phyloP scores from a whole-genome alignment of 2,329 filamentous ascomycete genomes.

The Tolypocladium guangdongense region DNA sequence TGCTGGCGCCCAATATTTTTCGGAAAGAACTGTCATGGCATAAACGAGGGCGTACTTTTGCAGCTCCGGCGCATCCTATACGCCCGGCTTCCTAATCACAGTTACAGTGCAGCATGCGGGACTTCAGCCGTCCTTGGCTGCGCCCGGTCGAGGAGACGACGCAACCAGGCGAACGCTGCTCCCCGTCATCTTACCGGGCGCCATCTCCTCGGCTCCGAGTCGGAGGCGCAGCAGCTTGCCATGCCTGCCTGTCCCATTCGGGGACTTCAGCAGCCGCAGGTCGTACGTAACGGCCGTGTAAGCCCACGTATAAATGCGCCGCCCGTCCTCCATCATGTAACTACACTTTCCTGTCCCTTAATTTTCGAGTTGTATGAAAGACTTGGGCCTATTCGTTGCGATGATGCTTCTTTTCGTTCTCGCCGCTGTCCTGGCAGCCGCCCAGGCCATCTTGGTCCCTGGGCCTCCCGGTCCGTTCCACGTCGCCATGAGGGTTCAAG shows the following conservation, averaged over 20 bases:
- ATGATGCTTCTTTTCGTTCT: background rate
- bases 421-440: background rate
- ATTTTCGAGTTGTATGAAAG: background rate
- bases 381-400: background rate
- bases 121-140: background rate
- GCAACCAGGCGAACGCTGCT: background rate
- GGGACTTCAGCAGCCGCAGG: background rate
- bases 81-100: background rate
- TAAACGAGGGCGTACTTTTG: background rate
- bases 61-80: background rate
- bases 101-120: background rate
- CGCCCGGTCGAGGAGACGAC: background rate
- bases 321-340: background rate
- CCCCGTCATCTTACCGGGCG: background rate
- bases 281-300: background rate
- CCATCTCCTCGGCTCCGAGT: background rate
- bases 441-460: slow-evolving; percentile 4
- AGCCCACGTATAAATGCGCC: background rate
- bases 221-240: background rate
- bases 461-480: slow-evolving; percentile 2
- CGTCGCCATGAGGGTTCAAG: slow-evolving; percentile 5
- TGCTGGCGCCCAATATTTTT: background rate
- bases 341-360: background rate
- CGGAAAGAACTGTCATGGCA: background rate
- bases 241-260: background rate